These are phyloP conservation scores for Sutorius australiensis DNA, from an alignment of 768 basidiomycete genomes.

Conservation along the genomic window DNA sequence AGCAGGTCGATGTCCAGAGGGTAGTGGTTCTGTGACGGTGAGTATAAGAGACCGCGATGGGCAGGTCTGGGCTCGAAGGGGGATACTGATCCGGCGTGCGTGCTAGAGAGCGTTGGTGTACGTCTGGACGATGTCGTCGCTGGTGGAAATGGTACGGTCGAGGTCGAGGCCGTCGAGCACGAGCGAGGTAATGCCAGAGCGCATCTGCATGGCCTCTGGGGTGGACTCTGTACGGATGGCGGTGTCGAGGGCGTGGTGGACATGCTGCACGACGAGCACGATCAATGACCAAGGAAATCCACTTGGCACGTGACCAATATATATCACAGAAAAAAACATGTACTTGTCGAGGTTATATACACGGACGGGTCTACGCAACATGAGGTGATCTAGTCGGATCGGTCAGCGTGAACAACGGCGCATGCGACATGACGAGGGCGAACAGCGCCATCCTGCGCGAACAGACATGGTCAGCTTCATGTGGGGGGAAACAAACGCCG, in stretches of 20 bases:
- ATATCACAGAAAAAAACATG: not conserved
- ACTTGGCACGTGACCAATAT: slow-evolving; percentile 29
- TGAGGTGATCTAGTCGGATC: slow-evolving; percentile 30
- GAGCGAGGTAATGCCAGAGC: not conserved
- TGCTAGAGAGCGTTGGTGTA: slow-evolving; percentile 7
- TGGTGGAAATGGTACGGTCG: slow-evolving; percentile 21
- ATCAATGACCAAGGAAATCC: slow-evolving; percentile 6
- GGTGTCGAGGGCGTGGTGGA: slow-evolving; percentile 29
- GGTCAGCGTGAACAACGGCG: slow-evolving; percentile 30
- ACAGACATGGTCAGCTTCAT: slow-evolving; percentile 26
- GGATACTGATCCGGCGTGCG: slow-evolving; percentile 10
- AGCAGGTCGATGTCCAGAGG: slow-evolving; percentile 14
- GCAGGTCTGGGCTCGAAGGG: slow-evolving; percentile 21
- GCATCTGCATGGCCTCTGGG: not conserved
- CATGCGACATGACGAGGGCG: slow-evolving; percentile 30
- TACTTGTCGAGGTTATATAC: slow-evolving; percentile 19
- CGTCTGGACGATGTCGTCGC: slow-evolving; percentile 1
- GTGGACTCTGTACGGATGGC: slow-evolving; percentile 5
- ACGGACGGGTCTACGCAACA: slow-evolving; percentile 8
- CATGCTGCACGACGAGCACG: slow-evolving; percentile 26
- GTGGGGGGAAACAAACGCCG: slow-evolving; percentile 8
- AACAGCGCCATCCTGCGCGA: slow-evolving; percentile 34
- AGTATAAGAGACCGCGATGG: not conserved
- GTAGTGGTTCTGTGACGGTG: not conserved
- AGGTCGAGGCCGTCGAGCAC: slow-evolving; percentile 3